Conservation (phyloP, 108 stramenopile genomes). For the Discostella stelligeroides region DNA sequence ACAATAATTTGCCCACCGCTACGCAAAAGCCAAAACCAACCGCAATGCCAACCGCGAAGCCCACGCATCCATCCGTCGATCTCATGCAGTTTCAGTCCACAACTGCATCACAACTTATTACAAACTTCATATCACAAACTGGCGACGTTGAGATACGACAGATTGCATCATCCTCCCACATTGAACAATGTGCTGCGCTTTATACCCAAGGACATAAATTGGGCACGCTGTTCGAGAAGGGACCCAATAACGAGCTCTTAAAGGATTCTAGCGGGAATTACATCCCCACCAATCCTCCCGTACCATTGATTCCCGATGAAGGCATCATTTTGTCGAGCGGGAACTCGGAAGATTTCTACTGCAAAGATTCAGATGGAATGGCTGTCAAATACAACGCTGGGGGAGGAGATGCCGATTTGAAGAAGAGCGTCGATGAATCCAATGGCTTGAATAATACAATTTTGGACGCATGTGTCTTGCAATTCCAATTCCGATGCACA, state of each 20-base stretch:
- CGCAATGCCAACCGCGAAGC: too few relatives aligned
- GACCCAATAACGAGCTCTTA: background rate
- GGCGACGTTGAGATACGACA: conserved; percentile 7
- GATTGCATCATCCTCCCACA: background rate
- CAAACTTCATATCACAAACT: background rate
- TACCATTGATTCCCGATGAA: conserved; percentile 4
- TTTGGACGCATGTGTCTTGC: conserved; percentile 32
- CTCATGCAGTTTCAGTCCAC: background rate
- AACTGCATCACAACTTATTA: background rate
- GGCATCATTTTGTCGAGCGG: conserved; percentile 37
- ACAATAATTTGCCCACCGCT: too few relatives aligned
- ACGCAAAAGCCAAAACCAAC: too few relatives aligned
- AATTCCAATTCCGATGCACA: conserved; percentile 40
- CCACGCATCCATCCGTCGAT: background rate
- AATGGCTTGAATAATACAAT: background rate
- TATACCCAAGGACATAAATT: background rate
- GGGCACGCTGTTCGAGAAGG: conserved; percentile 2
- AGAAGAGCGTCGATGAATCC: background rate
- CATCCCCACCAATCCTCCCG: background rate
- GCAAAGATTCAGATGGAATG: conserved; percentile 4
- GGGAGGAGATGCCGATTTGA: conserved; percentile 10
- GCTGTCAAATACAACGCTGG: background rate
- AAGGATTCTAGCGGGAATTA: background rate
- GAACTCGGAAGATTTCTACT: conserved; percentile 14
- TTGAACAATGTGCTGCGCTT: background rate